Percentiles rank a stretch among this genome's conserved stretches.
Conservation (phyloP, 345 rosid species). For the Lumnitzera littorea region DNA sequence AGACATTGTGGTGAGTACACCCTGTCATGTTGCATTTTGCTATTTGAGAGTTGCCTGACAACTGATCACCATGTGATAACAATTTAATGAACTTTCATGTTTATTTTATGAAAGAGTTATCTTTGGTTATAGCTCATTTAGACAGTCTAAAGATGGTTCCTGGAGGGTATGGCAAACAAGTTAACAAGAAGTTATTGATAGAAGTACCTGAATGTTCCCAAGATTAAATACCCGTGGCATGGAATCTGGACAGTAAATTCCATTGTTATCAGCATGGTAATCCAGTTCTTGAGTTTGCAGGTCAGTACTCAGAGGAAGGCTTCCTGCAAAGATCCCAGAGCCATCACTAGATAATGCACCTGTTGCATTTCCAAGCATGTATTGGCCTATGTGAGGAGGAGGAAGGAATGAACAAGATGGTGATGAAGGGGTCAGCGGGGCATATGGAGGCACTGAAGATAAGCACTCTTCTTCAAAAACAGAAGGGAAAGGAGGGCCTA, state of each 20-base stretch:
- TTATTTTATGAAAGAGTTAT: neutral
- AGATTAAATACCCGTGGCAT: slow-evolving; percentile 40
- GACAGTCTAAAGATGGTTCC: neutral
- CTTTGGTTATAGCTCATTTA: no score
- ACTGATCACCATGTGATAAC: no score
- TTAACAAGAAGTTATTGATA: neutral
- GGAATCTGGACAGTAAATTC: slow-evolving; percentile 47
- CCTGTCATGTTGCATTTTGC: no score
- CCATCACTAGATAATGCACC: slow-evolving; percentile 38
- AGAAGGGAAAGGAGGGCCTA: slow-evolving; percentile 30
- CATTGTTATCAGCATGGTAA: slow-evolving; percentile 56
- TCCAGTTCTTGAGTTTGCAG: slow-evolving; percentile 47
- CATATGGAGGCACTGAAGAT: slow-evolving; percentile 62
- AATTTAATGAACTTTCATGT: neutral
- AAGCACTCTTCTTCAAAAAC: slow-evolving; percentile 68
- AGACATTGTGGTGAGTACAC: no score
- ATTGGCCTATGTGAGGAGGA: slow-evolving; percentile 33
- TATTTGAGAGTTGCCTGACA: no score
- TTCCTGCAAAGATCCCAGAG: slow-evolving; percentile 29
- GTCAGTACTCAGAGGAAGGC: slow-evolving; percentile 35
- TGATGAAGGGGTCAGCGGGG: slow-evolving; percentile 47
- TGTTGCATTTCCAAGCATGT: slow-evolving; percentile 32
- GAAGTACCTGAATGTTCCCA: slow-evolving; percentile 59
- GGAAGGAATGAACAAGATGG: slow-evolving; percentile 44
- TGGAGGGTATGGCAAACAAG: neutral